phyloP scores from a whole-genome alignment of 169 alveolate genomes.

The Toxoplasma gondii region DNA sequence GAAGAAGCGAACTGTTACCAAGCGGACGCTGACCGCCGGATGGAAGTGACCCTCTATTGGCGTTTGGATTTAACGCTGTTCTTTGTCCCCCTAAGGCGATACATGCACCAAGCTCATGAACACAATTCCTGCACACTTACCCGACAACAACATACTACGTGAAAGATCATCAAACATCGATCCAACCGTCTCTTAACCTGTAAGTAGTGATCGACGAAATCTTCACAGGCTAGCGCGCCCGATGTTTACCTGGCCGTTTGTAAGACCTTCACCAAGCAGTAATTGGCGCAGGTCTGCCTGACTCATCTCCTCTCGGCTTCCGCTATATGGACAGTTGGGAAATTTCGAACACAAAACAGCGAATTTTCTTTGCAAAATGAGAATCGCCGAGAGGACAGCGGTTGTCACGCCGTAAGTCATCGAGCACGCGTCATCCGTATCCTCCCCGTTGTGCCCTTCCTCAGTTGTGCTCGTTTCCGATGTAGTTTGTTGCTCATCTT shows the following conservation, averaged over 20 bases:
- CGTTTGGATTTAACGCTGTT: too few species aligned
- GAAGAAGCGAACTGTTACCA: too few species aligned
- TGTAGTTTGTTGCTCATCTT: not conserved
- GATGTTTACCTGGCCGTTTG: not conserved
- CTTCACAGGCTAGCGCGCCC: not conserved
- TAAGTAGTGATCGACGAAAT: too few species aligned
- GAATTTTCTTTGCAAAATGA: not conserved
- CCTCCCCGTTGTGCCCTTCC: not conserved
- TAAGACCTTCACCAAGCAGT: not conserved
- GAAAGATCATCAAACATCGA: too few species aligned
- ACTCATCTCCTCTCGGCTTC: not conserved
- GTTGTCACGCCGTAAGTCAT: not conserved
- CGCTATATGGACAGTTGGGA: not conserved
- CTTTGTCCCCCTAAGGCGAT: too few species aligned
- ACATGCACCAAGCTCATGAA: too few species aligned
- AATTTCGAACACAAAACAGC: not conserved
- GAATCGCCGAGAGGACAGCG: not conserved
- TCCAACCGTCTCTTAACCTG: too few species aligned
- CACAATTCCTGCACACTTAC: too few species aligned
- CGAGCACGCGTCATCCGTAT: not conserved
- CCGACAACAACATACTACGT: too few species aligned
- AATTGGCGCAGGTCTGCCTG: conserved; percentile 3
- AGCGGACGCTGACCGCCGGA: too few species aligned
- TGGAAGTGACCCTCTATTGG: too few species aligned
- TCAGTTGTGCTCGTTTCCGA: not conserved